Conservation (phyloP, 306 rosid genomes). For the barrel medic (Medicago truncatula) region DNA sequence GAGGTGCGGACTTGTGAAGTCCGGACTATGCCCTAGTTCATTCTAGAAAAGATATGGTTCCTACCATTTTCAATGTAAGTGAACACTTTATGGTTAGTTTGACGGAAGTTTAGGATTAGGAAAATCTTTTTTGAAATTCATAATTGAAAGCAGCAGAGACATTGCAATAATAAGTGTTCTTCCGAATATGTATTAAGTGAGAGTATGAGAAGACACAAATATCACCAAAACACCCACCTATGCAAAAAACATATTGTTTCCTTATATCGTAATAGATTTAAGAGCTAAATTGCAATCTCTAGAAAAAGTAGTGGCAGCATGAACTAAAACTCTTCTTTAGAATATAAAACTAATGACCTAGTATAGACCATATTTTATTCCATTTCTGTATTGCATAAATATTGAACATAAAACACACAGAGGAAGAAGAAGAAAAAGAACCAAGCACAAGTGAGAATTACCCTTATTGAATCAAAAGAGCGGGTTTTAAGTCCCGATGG, state of each 20-base stretch:
- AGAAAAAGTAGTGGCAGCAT: background rate
- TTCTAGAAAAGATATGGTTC: background rate
- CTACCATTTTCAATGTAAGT: background rate
- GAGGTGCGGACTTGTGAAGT: background rate
- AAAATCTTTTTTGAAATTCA: conserved; percentile 19
- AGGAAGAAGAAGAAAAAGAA: conserved; percentile 4
- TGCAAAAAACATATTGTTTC: background rate
- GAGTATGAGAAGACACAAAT: conserved; percentile 11
- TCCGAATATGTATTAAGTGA: background rate
- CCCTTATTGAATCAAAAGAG: conserved; percentile 61
- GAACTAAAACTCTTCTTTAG: background rate
- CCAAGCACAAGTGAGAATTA: conserved; percentile 32
- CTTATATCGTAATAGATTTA: background rate
- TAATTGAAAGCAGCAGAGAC: background rate
- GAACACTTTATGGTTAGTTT: background rate
- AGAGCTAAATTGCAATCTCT: conserved; percentile 22
- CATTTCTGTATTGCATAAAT: conserved; percentile 10
- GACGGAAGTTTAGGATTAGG: conserved; percentile 8
- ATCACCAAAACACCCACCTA: background rate
- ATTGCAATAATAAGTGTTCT: conserved; percentile 25
- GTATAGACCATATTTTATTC: conserved; percentile 16
- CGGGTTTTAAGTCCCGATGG: conserved; percentile 68
- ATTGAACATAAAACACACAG: background rate
- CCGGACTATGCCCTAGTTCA: background rate
- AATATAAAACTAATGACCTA: conserved; percentile 18